Evolutionary conservation across 306 rosid genomes (phyloP), one percentile per base, ranked within the genome.

Genomic region (Mimosa pudica): DNA sequence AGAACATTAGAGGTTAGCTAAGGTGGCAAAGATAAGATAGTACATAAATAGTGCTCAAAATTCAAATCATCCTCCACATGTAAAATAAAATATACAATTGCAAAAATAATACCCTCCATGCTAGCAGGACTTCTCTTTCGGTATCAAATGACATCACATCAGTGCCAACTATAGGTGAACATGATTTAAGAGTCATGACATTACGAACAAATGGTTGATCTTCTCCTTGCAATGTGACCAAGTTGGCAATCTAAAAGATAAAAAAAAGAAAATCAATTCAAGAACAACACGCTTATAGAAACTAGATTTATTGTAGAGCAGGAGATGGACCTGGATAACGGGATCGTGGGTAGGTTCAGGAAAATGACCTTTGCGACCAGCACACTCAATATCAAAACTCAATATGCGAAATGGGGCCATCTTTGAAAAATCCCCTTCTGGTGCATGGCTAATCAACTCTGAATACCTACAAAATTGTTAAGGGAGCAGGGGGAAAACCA

Each of bases 341-440:
- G 98, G 98, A 87, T 95, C 98, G 67, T 95, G 92, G 61, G 84
- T 89, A 75, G 98, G 94, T 88, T 92, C 98, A 5, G 98, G 98
- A 85, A 95, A 95, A 81, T 95, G 97, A 78, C 98, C 98, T 83
- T 92, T 95, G 55, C 98, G 98, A 48, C 98, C 98, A 81, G 98
- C 97, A 90, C 98, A 95, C 91, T 95, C 98, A 70, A 95, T 95
- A 85, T 95, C 98, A 91, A 95, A 90, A 88, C 98, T 95, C 87
- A 95, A 83, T 77, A 95, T 88, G 82, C 97, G 98, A 89, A 95
- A 95, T 42, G 98, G 98, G 79, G 98, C 98, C 98, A 95, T 92
- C 90, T 92, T 95, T 4, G 97, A 95, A 82, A 85, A 90, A 82
- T 91, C 98, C 71, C 97, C 98, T 85, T 95, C 98, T 79, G 98